These are phyloP conservation scores for Macadamia tetraphylla DNA, from an alignment of 164 flowering plant genomes.

Conservation along the genomic window DNA sequence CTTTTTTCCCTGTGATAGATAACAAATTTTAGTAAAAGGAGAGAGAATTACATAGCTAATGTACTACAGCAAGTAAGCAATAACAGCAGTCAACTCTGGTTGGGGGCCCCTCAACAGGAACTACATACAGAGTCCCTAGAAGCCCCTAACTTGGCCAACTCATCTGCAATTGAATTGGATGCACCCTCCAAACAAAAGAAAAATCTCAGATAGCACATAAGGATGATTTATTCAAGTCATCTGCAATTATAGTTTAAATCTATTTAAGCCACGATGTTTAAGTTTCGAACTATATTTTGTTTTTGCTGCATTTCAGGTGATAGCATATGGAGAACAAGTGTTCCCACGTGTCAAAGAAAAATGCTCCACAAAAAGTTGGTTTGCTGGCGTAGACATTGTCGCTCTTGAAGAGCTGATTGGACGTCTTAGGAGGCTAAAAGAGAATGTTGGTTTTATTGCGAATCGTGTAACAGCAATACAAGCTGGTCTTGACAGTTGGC, in stretches of 20 bases:
- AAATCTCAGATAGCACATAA: no score
- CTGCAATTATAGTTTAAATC: background rate
- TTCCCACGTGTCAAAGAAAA: slow-evolving; percentile 91
- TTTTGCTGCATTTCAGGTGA: slow-evolving; percentile 42
- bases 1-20: no score
- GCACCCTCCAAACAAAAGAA: no score
- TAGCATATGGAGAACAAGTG: slow-evolving; percentile 96
- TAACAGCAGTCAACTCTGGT: no score
- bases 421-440: slow-evolving; percentile 79
- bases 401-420: slow-evolving; percentile 82
- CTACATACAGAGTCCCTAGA: no score
- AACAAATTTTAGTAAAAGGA: no score
- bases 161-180: no score
- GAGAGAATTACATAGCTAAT: no score
- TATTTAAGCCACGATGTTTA: background rate
- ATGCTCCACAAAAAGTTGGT: slow-evolving; percentile 79
- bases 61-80: no score
- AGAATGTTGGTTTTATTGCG: slow-evolving; percentile 87
- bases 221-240: no score
- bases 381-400: slow-evolving; percentile 59
- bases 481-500: slow-evolving; percentile 98
- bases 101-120: no score
- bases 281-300: background rate
- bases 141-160: no score
- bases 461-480: slow-evolving; percentile 93